phyloP scores from a whole-genome alignment of 768 basidiomycete species.

The Termitomyces eurrhizus region DNA sequence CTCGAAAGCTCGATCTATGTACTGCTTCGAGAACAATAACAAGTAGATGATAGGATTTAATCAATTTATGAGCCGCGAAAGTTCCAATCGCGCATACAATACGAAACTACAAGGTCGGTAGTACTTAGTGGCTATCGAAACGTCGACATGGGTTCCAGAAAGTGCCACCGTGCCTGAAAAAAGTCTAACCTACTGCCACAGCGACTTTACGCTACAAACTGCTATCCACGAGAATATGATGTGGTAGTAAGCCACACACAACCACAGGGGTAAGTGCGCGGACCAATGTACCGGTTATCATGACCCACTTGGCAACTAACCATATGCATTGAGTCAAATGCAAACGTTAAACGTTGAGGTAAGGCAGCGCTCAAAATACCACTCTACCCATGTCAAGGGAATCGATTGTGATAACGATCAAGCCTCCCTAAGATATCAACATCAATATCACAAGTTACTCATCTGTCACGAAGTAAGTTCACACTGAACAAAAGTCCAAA shows the following conservation, averaged over 20 bases:
- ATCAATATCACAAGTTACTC: neutral
- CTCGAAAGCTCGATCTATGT: neutral
- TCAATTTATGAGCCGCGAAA: no score
- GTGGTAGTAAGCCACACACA: neutral
- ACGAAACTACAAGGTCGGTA: neutral
- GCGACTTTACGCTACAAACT: neutral
- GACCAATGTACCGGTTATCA: neutral
- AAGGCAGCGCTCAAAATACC: neutral
- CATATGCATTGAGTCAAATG: neutral
- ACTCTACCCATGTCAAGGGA: neutral
- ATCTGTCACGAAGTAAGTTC: neutral
- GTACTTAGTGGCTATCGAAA: neutral
- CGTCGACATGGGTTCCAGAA: neutral
- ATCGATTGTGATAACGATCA: neutral
- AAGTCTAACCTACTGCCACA: neutral
- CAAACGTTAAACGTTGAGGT: neutral
- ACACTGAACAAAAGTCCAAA: neutral
- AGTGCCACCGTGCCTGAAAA: neutral
- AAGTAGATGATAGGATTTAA: no score
- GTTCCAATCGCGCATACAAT: no score
- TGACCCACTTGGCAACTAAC: neutral
- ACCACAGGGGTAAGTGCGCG: neutral
- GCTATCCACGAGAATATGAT: neutral
- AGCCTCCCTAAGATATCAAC: neutral
- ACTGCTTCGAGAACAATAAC: no score